A percentile compares a stretch with the other conserved stretches of the same genome.
These are phyloP conservation scores for Colletotrichum sansevieriae DNA, from an alignment of 2,329 filamentous ascomycete genomes.

Conservation along the genomic window DNA sequence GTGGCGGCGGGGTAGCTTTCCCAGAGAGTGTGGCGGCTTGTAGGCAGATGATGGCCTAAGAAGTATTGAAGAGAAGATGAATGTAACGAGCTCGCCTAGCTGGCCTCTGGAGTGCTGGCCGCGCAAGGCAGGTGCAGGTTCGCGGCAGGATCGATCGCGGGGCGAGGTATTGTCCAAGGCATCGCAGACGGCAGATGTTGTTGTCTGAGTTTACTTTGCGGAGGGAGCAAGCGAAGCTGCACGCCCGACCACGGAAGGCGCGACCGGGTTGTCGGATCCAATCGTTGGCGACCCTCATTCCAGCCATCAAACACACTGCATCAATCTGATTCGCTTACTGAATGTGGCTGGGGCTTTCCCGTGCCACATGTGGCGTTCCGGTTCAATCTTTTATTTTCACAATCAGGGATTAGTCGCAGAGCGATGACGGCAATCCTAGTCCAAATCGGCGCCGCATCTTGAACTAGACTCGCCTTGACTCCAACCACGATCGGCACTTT, in stretches of 20 bases:
- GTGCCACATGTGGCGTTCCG: constrained; percentile 32
- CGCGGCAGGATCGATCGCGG: constrained; percentile 7
- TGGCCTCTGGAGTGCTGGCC: not conserved
- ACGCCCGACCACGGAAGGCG: constrained; percentile 22
- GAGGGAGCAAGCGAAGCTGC: constrained; percentile 26
- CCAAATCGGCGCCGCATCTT: not conserved
- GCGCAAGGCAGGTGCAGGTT: not conserved
- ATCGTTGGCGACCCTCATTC: constrained; percentile 12
- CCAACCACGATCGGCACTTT: not conserved
- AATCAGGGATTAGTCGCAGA: not conserved
- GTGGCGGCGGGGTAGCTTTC: constrained; percentile 41
- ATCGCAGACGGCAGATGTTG: constrained; percentile 29
- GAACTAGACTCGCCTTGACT: not conserved
- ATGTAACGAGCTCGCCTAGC: not conserved
- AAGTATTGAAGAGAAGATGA: not conserved
- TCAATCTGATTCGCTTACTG: too few species aligned
- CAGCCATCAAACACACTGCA: not conserved
- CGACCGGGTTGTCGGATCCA: constrained; percentile 23
- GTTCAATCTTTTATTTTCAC: not conserved
- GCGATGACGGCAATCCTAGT: constrained; percentile 36
- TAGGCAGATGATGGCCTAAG: not conserved
- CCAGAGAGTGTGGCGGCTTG: constrained; percentile 21
- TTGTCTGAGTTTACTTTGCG: constrained; percentile 24
- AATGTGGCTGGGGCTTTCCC: too few species aligned
- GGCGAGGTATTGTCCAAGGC: constrained; percentile 17